Base-by-base conservation (phyloP, 2,329 filamentous ascomycete species). In the Alternaria triticimaculans region DNA sequence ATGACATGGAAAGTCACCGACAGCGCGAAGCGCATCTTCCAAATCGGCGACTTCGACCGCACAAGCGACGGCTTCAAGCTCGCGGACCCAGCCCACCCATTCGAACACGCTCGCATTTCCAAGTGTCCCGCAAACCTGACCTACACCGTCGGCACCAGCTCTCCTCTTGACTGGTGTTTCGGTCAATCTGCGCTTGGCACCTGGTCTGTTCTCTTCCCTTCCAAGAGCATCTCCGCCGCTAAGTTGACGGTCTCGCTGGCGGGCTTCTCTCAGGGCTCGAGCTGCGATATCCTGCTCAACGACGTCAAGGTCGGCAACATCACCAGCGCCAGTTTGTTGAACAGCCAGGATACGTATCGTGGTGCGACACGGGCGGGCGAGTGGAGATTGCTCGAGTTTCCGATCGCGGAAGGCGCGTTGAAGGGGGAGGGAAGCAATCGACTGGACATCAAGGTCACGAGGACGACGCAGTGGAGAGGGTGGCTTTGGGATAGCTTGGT, bases 41-140 rank as follows among this genome's bases (percentile, higher is more conserved):
- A 84, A 61, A 77, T 86, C 30, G 84, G 84, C 23, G 80, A 79
- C 18, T 81, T 86, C 18, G 84, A 86, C 65, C 82, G 83, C 56
- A 82, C 80, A 46, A 78, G 80, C 6, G 70, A 81, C 6, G 83
- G 82, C 6, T 86, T 86, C 65, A 74, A 71, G 2, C 70, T 76
- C 51, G 76, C 81, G 44, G 82, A 82, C 9, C 82, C 82, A 2
- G 75, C 79, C 8, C 23, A 26, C 10, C 82, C 83, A 1, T 80
- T 82, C 67, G 73, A 83, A 59, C 84, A 86, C 64, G 84, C 70
- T 5, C 76, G 83, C 8, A 82, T 84, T 2, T 78, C 78, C 7
- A 72, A 78, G 2, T 85, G 82, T 43, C 84, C 84, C 0, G 80
- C 78, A 3, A 82, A 85, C 58, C 66, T 86, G 10, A 83, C 79